Evolutionary conservation across 2,329 filamentous ascomycete genomes (phyloP), one percentile per base, ranked within the genome.

Genomic region (Domatiomyces globalis): DNA sequence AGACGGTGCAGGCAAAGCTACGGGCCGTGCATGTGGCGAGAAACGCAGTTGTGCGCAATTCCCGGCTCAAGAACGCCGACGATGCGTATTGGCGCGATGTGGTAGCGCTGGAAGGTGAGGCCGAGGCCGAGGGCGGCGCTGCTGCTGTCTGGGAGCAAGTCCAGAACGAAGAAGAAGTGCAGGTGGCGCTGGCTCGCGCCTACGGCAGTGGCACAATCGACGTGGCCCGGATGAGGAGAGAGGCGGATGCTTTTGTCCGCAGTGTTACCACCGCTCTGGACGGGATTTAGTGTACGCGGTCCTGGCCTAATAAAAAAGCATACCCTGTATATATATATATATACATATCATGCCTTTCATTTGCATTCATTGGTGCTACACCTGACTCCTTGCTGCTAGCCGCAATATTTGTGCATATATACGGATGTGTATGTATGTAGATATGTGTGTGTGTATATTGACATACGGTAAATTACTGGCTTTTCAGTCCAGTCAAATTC

Each of bases 1-100:
- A 79, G 44, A 68, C 69, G 4, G 73, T 78, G 10, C 77, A 81
- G 63, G 76, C 78, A 50, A 87, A 83, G 65, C 66, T 94, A 54
- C 81, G 78, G 59, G 85, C 84, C 0, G 70, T 85, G 39, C 84
- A 80, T 6, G 80, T 94, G 52, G 71, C 94, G 45, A 79, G 84
- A 64, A 95, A 95, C 70, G 86, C 87, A 2, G 77, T 85, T 15
- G 73, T 84, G 51, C 72, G 89, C 51, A 86, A 95, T 67, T 75
- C 79, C 56, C 77, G 76, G 44, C 69, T 95, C 65, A 79, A 88
- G 53, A 73, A 68, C 2, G 76, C 77, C 52, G 76, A 77, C 48
- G 77, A 83, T 59, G 75, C 73, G 15, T 95, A 95, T 68, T 96
- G 90, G 90, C 65, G 62, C 49, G 62, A 65, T 10, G 67, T 70